Base-by-base conservation (phyloP, 805 yeast species). In the Maudiozyma turicensis region DNA sequence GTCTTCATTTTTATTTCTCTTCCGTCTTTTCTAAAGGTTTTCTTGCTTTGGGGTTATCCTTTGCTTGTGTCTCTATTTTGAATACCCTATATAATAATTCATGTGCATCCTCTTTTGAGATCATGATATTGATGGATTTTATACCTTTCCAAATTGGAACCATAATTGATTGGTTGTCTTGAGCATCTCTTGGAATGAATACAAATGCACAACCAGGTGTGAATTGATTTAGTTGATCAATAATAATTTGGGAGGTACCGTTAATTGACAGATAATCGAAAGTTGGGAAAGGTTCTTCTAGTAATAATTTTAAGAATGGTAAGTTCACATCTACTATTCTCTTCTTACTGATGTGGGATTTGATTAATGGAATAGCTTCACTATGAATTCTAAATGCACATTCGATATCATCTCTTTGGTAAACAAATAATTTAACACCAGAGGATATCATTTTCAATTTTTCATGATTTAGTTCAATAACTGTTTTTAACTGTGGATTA, bases 331-430 rank as follows among this genome's bases (percentile, higher is more conserved):
- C 65, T 41, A 81, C 71, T 48, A 82, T 79, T 65, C 95, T 78
- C 43, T 81, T 73, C 8, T 76, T 66, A 8, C 81, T 76, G 60
- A 88, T 71, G 62, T 73, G 82, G 40, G 75, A 73, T 59, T 74
- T 80, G 58, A 91, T 72, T 41, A 86, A 72, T 50, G 78, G 78
- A 51, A 93, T 72, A 15, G 95, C 82, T 69, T 91, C 99, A 63
- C 82, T 81, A 70, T 93, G 98, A 30, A 89, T 84, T 72, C 99
- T 82, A 99, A 99, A 91, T 48, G 76, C 67, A 82, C 96, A 89
- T 45, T 73, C 73, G 43, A 80, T 72, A 48, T 76, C 80, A 45
- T 85, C 83, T 70, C 90, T 83, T 71, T 95, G 99, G 33, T 90
- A 77, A 15, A 88, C 89, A 68, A 93, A 93, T 59, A 93, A 69